A percentile compares a stretch with the other conserved stretches of the same genome.
phyloP scores from a whole-genome alignment of 371 early-diverging fungal species.

The Lichtheimia ramosa region DNA sequence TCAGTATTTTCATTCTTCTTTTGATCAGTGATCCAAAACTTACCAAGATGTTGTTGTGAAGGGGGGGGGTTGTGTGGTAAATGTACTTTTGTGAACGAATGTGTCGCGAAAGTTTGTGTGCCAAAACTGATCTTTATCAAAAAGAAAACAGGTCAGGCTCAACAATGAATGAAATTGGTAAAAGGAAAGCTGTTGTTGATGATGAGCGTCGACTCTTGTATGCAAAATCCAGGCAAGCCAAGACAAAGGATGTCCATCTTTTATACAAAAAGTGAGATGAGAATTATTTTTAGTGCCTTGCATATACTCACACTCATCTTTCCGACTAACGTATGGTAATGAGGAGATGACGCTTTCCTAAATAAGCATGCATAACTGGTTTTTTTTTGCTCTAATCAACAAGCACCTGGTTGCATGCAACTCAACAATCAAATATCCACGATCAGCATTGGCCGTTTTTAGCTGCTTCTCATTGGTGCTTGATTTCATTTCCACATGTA shows the following conservation, averaged over 20 bases:
- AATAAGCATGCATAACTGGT: slow-evolving; percentile 3
- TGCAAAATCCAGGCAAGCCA: too few species aligned
- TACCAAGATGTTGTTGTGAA: too few species aligned
- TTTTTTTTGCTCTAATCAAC: slow-evolving; percentile 3
- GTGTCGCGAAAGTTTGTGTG: background rate
- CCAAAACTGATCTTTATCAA: background rate
- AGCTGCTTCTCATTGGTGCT: background rate
- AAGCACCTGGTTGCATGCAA: slow-evolving; percentile 1
- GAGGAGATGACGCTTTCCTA: background rate
- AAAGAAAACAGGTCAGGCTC: slow-evolving; percentile 10
- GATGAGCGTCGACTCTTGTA: too few species aligned
- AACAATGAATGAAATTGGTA: slow-evolving; percentile 16
- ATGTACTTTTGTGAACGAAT: slow-evolving; percentile 1
- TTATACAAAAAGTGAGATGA: background rate
- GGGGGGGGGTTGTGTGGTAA: too few species aligned
- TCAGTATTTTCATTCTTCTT: too few species aligned
- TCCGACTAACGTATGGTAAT: too few species aligned
- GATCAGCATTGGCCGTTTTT: background rate
- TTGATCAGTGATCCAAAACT: too few species aligned
- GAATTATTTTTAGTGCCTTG: slow-evolving; percentile 3
- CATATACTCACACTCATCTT: background rate
- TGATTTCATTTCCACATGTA: background rate
- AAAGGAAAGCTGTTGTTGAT: too few species aligned
- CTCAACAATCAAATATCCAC: background rate
- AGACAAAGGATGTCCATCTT: background rate